phyloP scores from a whole-genome alignment of 345 rosid genomes.

The Mangifera indica region DNA sequence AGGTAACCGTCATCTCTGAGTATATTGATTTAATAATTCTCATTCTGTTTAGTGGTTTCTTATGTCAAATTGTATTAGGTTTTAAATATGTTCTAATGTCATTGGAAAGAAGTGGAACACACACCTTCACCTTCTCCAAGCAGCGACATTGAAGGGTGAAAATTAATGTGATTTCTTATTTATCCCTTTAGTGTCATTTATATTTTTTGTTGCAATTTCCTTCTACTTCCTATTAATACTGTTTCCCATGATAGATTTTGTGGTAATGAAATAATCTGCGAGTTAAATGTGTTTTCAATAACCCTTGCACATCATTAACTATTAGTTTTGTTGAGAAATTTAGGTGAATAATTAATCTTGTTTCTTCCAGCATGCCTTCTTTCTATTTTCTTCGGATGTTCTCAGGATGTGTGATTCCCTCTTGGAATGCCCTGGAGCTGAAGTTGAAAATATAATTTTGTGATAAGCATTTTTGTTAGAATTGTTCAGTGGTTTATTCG shows the following conservation, averaged over 20 bases:
- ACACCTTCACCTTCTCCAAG: slow-evolving; percentile 72
- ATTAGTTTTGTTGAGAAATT: too few relatives aligned
- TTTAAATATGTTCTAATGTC: slow-evolving; percentile 37
- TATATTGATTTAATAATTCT: too few relatives aligned
- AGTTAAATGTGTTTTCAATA: not conserved
- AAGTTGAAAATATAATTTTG: not conserved
- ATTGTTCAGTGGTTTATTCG: not conserved
- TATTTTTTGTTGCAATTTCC: not conserved
- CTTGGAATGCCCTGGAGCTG: too few relatives aligned
- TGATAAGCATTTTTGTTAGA: not conserved
- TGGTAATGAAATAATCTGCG: not conserved
- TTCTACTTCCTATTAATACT: not conserved
- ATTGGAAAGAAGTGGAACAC: slow-evolving; percentile 78
- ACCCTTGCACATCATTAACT: too few relatives aligned
- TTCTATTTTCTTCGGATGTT: not conserved
- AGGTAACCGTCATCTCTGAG: slow-evolving; percentile 29
- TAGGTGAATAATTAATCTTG: not conserved
- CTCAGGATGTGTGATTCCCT: not conserved
- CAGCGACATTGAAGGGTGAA: slow-evolving; percentile 71
- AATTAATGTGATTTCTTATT: not conserved
- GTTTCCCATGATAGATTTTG: not conserved
- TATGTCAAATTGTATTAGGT: not conserved
- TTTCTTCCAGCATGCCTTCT: not conserved
- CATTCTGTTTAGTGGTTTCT: too few relatives aligned
- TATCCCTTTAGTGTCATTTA: not conserved